Conservation (phyloP, 352 stramenopile species). For the Phytophthora idaei region DNA sequence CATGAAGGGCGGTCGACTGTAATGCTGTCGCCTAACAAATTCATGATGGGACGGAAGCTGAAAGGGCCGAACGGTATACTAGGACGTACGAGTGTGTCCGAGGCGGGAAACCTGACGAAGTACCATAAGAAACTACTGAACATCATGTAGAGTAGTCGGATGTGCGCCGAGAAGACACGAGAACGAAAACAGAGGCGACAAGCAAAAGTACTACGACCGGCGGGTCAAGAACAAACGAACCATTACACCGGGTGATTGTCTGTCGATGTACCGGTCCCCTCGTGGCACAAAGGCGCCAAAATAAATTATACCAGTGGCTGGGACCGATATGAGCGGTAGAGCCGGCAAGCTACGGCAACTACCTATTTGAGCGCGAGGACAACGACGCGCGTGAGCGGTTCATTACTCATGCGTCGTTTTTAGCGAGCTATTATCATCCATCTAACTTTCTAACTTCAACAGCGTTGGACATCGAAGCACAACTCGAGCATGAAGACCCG, state of each 20-base stretch:
- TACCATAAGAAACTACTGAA: neutral
- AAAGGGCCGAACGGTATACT: neutral
- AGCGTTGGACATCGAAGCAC: neutral
- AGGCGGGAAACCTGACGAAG: neutral
- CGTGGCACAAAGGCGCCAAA: neutral
- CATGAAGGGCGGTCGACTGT: no score
- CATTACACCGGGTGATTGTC: neutral
- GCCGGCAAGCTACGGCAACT: slow-evolving; percentile 1
- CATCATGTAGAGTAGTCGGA: neutral
- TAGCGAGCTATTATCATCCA: slow-evolving; percentile 4
- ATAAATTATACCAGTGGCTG: neutral
- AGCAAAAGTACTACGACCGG: neutral
- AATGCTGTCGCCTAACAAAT: neutral
- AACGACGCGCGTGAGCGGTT: neutral
- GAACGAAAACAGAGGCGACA: neutral
- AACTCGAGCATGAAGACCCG: slow-evolving; percentile 7
- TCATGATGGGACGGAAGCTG: neutral
- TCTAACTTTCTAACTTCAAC: neutral
- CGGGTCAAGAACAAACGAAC: neutral
- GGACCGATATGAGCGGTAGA: neutral
- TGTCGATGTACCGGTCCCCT: neutral
- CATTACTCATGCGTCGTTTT: slow-evolving; percentile 8
- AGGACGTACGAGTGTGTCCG: neutral
- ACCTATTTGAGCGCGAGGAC: neutral
- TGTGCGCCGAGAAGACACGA: neutral